Evolutionary conservation across 2,329 filamentous ascomycete species (phyloP).

Genomic region (Exophiala alcalophila): DNA sequence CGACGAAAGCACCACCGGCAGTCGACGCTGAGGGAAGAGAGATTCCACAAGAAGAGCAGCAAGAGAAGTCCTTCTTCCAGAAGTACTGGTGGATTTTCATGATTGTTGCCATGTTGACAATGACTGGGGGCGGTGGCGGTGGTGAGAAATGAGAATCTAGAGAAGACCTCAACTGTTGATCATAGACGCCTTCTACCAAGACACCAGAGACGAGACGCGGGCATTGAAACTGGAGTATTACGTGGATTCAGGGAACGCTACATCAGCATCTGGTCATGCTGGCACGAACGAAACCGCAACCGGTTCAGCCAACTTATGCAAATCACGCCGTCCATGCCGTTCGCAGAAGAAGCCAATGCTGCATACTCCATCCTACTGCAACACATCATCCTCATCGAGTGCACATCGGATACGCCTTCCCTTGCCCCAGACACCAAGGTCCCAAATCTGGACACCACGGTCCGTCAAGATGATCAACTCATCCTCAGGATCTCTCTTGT

Average conservation of each 20-base stretch:
- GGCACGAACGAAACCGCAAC: too few relatives aligned
- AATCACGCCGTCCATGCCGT: too few relatives aligned
- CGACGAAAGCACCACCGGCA: slow-evolving; percentile 39
- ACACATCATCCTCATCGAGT: slow-evolving; percentile 1
- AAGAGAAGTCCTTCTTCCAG: slow-evolving; percentile 46
- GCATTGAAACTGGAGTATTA: too few relatives aligned
- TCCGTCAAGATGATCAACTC: slow-evolving; percentile 43
- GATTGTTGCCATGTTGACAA: slow-evolving; percentile 40
- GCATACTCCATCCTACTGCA: slow-evolving; percentile 8
- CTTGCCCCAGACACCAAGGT: slow-evolving; percentile 35
- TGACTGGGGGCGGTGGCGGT: slow-evolving; percentile 42
- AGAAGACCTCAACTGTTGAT: too few relatives aligned
- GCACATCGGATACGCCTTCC: slow-evolving; percentile 27
- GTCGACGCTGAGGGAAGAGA: slow-evolving; percentile 38
- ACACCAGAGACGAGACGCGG: too few relatives aligned
- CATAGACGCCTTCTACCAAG: too few relatives aligned
- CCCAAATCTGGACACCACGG: slow-evolving; percentile 40
- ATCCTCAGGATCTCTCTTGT: slow-evolving; percentile 33
- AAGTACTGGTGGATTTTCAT: slow-evolving; percentile 51
- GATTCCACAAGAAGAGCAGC: slow-evolving; percentile 35
- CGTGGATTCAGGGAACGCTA: too few relatives aligned
- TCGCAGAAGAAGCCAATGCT: too few relatives aligned
- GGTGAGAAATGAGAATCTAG: slow-evolving; percentile 20
- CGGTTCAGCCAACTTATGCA: too few relatives aligned
- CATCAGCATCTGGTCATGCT: too few relatives aligned